A percentile compares a stretch with the other conserved stretches of the same genome.
Evolutionary conservation across 2,329 filamentous ascomycete genomes (phyloP).

Genomic region (Sclerotinia minor): DNA sequence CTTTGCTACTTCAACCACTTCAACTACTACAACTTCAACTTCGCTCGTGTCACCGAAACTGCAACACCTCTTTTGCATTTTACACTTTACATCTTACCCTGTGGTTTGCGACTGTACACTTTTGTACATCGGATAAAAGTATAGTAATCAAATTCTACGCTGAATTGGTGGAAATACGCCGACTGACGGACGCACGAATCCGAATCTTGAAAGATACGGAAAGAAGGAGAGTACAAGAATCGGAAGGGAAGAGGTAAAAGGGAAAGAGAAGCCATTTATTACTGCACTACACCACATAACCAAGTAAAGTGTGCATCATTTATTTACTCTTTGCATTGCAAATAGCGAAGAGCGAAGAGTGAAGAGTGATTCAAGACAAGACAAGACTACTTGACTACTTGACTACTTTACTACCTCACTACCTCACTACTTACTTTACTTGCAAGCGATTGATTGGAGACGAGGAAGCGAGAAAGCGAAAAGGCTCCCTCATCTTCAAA

Average conservation of each 20-base stretch:
- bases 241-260: slow-evolving; percentile 20
- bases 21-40: too few species aligned
- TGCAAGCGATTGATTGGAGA: slow-evolving; percentile 18
- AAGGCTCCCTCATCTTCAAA: slow-evolving; percentile 20
- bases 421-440: background rate
- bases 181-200: slow-evolving; percentile 24
- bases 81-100: background rate
- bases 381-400: too few species aligned
- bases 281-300: background rate
- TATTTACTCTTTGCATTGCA: background rate
- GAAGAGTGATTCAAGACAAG: slow-evolving; percentile 8
- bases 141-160: slow-evolving; percentile 12
- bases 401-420: background rate
- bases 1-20: background rate
- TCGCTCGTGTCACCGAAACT: background rate
- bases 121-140: background rate
- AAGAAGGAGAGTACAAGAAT: slow-evolving; percentile 25
- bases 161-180: background rate
- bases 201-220: slow-evolving; percentile 24
- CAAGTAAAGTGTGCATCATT: background rate
- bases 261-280: slow-evolving; percentile 2
- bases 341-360: background rate
- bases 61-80: background rate
- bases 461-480: slow-evolving; percentile 22
- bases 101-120: background rate